phyloP scores from a whole-genome alignment of 116 monocot genomes.

The Thalassia testudinum region DNA sequence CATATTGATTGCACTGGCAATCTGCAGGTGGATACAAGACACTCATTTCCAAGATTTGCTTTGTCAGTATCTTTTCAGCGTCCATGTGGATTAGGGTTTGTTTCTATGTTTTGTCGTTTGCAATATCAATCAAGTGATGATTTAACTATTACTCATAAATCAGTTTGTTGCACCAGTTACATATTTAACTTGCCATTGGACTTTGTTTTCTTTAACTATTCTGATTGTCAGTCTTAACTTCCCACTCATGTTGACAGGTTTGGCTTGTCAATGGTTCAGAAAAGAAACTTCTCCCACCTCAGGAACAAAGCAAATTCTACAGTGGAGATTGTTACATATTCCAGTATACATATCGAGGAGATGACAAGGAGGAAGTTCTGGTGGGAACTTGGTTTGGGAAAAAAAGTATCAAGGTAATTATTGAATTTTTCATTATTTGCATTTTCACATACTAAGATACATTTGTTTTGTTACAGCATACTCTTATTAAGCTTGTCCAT shows the following conservation, averaged over 20 bases:
- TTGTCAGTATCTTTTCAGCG: not conserved
- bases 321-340: conserved; percentile 98
- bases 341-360: conserved; percentile 87
- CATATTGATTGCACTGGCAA: conserved; percentile 96
- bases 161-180: no score
- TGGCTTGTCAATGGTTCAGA: not conserved
- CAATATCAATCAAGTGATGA: no score
- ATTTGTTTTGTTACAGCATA: not conserved
- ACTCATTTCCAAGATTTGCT: not conserved
- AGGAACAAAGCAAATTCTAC: conserved; percentile 85
- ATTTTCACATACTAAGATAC: not conserved
- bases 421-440: not conserved
- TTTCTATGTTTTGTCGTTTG: no score
- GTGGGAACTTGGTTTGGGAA: conserved; percentile 97
- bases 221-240: no score
- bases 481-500: not conserved
- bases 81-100: no score
- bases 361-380: conserved; percentile 80
- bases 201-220: no score
- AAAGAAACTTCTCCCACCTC: conserved; percentile 52
- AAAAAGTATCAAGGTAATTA: conserved; percentile 61
- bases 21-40: conserved; percentile 44
- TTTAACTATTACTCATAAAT: no score
- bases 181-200: no score
- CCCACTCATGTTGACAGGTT: no score